A percentile compares a stretch with the other conserved stretches of the same genome.
Conservation (phyloP, 768 basidiomycete species). For the Lentinus brumalis region DNA sequence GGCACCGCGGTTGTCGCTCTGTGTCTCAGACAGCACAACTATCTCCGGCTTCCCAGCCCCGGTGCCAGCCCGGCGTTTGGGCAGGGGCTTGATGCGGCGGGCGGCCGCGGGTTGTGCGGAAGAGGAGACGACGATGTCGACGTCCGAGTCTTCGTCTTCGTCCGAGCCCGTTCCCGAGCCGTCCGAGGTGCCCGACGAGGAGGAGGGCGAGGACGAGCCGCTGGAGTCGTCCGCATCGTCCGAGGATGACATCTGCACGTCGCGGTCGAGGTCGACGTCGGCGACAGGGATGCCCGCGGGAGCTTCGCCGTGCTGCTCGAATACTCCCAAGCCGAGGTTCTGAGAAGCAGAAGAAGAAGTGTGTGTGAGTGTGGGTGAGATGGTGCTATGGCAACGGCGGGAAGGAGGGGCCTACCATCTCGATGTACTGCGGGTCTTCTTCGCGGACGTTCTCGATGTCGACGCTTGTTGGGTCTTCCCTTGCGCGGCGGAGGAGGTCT, state of each 20-base stretch:
- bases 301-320: slow-evolving; percentile 31
- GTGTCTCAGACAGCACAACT: background rate
- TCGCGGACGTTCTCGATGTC: slow-evolving; percentile 67
- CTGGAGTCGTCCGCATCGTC: background rate
- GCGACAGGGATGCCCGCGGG: slow-evolving; percentile 15
- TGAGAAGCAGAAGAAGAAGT: slow-evolving; percentile 22
- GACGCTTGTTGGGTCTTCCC: slow-evolving; percentile 56
- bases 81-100: slow-evolving; percentile 10
- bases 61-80: background rate
- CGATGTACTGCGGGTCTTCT: slow-evolving; percentile 55
- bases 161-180: slow-evolving; percentile 1
- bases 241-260: background rate
- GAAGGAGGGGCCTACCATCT: slow-evolving; percentile 36
- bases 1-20: background rate
- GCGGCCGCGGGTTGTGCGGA: background rate
- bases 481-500: slow-evolving; percentile 46
- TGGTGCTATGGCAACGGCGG: background rate
- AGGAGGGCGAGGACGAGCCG: background rate
- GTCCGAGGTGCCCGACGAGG: background rate
- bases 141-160: slow-evolving; percentile 1
- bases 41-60: background rate
- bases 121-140: background rate
- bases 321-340: slow-evolving; percentile 69
- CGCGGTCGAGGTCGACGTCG: slow-evolving; percentile 1
- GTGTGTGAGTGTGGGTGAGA: background rate